These are phyloP conservation scores for Flaveria trinervia DNA, from an alignment of 129 eudicot species.

Conservation along the genomic window DNA sequence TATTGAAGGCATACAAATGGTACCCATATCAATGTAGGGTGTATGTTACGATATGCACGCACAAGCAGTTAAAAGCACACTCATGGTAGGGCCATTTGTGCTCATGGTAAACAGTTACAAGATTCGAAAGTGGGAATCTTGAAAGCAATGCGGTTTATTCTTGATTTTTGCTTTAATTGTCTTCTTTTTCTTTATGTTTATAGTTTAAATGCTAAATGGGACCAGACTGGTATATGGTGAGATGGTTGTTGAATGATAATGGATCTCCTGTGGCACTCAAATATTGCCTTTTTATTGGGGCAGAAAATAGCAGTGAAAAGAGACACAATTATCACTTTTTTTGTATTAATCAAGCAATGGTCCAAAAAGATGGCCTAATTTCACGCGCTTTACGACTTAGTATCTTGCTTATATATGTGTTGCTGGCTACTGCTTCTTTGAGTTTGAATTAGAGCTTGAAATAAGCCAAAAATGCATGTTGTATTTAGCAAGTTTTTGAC, in stretches of 20 bases:
- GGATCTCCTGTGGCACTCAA: slow-evolving; percentile 38
- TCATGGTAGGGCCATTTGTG: slow-evolving; percentile 30
- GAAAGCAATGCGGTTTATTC: slow-evolving; percentile 20
- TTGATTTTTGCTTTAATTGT: slow-evolving; percentile 22
- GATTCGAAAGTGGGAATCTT: slow-evolving; percentile 30
- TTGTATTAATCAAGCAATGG: slow-evolving; percentile 33
- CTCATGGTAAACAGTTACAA: slow-evolving; percentile 16
- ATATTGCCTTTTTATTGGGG: slow-evolving; percentile 38
- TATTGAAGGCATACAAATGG: slow-evolving; percentile 12
- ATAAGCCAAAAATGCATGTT: slow-evolving; percentile 16
- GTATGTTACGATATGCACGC: slow-evolving; percentile 8
- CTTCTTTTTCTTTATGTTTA: slow-evolving; percentile 18
- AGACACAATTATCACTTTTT: slow-evolving; percentile 31
- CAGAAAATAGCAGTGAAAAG: slow-evolving; percentile 21
- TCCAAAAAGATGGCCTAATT: slow-evolving; percentile 28
- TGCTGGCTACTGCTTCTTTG: slow-evolving; percentile 23
- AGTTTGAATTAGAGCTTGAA: slow-evolving; percentile 15
- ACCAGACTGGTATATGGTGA: slow-evolving; percentile 30
- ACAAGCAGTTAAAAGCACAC: slow-evolving; percentile 17
- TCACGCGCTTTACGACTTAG: slow-evolving; percentile 15
- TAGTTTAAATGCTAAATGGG: slow-evolving; percentile 26
- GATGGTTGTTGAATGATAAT: slow-evolving; percentile 35
- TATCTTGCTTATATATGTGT: slow-evolving; percentile 9
- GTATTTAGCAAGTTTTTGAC: slow-evolving; percentile 9
- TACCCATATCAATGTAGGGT: background rate